A percentile compares a stretch with the other conserved stretches of the same genome.
Evolutionary conservation across 2,329 filamentous ascomycete species (phyloP).

Genomic region (Parascedosporium putredinis): DNA sequence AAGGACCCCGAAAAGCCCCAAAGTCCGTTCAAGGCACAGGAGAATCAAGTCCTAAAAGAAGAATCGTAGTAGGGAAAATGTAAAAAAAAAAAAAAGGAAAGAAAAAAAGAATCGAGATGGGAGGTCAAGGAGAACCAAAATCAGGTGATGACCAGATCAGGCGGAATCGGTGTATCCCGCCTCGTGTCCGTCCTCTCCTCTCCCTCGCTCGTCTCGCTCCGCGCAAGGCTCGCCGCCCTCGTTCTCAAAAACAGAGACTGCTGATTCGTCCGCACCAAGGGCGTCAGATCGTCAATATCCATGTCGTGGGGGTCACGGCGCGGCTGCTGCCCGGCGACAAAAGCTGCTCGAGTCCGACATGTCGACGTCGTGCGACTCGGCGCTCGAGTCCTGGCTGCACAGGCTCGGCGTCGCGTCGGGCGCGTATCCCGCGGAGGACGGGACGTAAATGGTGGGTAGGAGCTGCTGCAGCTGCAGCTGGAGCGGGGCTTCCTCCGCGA

Average conservation of each 20-base stretch:
- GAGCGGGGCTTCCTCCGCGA: no score
- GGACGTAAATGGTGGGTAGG: slow-evolving; percentile 3
- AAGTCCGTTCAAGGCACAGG: no score
- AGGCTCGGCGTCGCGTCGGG: slow-evolving; percentile 31
- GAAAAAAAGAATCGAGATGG: neutral
- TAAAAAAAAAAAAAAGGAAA: neutral
- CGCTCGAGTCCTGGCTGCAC: slow-evolving; percentile 24
- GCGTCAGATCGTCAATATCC: slow-evolving; percentile 7
- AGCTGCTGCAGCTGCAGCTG: no score
- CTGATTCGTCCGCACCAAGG: neutral
- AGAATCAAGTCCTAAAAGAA: no score
- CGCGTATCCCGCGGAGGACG: slow-evolving; percentile 9
- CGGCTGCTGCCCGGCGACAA: slow-evolving; percentile 22
- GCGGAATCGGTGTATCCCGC: slow-evolving; percentile 5
- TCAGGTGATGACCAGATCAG: slow-evolving; percentile 1
- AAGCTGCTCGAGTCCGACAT: slow-evolving; percentile 38
- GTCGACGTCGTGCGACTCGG: slow-evolving; percentile 29
- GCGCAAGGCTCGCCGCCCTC: slow-evolving; percentile 3
- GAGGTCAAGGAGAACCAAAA: neutral
- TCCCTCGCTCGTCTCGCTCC: neutral
- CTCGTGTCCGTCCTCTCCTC: neutral
- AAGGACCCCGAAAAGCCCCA: no score
- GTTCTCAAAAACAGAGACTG: neutral
- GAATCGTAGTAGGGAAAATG: neutral
- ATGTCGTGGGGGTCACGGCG: slow-evolving; percentile 12